Evolutionary conservation across 2,329 filamentous ascomycete species (phyloP), one percentile per base, ranked within the genome.

Genomic region (Helotiales sp.): DNA sequence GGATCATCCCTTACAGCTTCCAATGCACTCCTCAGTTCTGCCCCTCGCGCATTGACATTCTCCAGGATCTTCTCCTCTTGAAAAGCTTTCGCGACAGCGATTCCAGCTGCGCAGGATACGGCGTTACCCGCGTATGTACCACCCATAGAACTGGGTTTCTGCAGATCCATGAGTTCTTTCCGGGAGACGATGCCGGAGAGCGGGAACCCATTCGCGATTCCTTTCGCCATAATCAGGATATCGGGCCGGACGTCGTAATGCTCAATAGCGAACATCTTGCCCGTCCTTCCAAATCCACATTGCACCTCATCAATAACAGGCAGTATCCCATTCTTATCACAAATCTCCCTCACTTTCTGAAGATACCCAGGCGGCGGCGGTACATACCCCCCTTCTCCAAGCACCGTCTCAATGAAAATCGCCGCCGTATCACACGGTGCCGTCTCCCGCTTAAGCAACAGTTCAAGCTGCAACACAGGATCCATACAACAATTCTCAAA

Each of bases 241-340:
- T 98, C 95, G 43, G 94, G 94, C 84, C 93, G 94, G 84, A 97
- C 92, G 73, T 90, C 92, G 66, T 91, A 90, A 93, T 95, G 97
- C 81, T 97, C 89, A 77, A 92, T 90, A 84, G 93, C 97, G 63
- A 97, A 89, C 83, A 97, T 90, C 77, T 91, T 92, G 61, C 95
- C 95, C n/a, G 95, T 97, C 70, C 95, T 89, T 61, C 93, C 95
- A 77, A 97, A 97, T 71, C 94, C 94, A 6, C 94, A 97, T 82
- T 97, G 95, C 75, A 97, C 97, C 85, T 98, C 95, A 79, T 98
- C 95, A 78, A 92, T 96, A 79, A 97, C 97, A 77, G 97, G 83
- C 54, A 98, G 88, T 43, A 96, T 93, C 70, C 97, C 96, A 85
- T 97, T 88, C 85, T 96, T 91, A 80, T 92, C 92, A 84, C 95